Conservation (phyloP, 2,329 filamentous ascomycete species). For the Cladophialophora bantiana region DNA sequence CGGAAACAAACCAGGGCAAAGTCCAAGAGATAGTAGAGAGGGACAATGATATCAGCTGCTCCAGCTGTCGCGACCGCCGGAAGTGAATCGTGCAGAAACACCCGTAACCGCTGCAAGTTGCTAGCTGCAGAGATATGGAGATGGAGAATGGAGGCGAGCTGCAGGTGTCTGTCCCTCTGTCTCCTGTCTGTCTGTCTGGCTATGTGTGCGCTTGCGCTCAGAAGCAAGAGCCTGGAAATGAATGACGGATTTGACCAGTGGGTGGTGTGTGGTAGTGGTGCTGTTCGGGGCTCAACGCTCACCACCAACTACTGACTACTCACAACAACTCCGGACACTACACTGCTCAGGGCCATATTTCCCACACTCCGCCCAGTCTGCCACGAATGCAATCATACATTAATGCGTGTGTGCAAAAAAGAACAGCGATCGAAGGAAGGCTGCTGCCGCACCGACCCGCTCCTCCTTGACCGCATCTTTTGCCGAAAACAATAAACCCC, state of each 20-base stretch:
- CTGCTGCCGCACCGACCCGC: constrained; percentile 29
- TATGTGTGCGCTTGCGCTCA: not conserved
- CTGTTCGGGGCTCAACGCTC: too few species aligned
- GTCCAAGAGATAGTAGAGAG: not conserved
- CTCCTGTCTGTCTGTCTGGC: too few species aligned
- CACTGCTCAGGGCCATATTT: constrained; percentile 16
- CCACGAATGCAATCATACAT: constrained; percentile 4
- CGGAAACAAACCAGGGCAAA: not conserved
- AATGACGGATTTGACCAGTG: not conserved
- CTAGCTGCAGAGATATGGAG: constrained; percentile 19
- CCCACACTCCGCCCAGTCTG: constrained; percentile 26
- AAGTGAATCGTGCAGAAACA: constrained; percentile 28
- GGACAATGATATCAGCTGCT: constrained; percentile 33
- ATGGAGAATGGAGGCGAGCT: constrained; percentile 25
- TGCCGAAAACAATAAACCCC: constrained; percentile 1
- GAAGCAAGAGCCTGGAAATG: constrained; percentile 1
- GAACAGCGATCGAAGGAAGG: constrained; percentile 22
- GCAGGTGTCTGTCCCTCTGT: not conserved
- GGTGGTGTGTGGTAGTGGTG: too few species aligned
- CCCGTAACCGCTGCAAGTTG: constrained; percentile 27
- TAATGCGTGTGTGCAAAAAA: constrained; percentile 9
- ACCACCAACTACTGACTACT: not conserved
- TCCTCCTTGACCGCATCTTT: constrained; percentile 35
- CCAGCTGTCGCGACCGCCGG: constrained; percentile 14
- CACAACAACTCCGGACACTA: not conserved